phyloP scores from a whole-genome alignment of 169 alveolate genomes.

The Cryptosporidium baileyi region DNA sequence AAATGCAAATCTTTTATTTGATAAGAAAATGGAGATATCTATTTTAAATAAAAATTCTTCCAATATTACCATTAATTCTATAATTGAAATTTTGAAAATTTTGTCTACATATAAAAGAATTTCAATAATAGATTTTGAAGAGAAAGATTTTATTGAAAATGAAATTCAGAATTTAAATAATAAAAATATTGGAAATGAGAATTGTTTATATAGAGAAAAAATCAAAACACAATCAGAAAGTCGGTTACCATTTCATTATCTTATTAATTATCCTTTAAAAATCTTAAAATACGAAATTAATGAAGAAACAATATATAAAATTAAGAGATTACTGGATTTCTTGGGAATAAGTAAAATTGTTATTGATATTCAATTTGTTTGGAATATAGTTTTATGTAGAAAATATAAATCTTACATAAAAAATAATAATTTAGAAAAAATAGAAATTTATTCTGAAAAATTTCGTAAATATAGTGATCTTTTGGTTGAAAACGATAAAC shows the following conservation, averaged over 20 bases:
- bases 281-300: conserved; percentile 35
- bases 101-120: conserved; percentile 16
- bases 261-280: conserved; percentile 11
- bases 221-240: not conserved
- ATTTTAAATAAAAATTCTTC: not conserved
- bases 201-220: not conserved
- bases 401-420: not conserved
- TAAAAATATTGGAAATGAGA: not conserved
- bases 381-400: conserved; percentile 61
- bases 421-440: not conserved
- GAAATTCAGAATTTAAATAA: not conserved
- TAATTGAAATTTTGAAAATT: conserved; percentile 11
- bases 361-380: conserved; percentile 53
- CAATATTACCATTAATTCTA: not conserved
- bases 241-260: conserved; percentile 56
- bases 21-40: too few species aligned
- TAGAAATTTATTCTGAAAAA: not conserved
- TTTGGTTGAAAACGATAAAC: conserved; percentile 27
- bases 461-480: not conserved
- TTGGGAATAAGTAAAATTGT: not conserved
- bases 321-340: conserved; percentile 1
- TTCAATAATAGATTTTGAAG: conserved; percentile 1
- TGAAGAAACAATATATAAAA: conserved; percentile 42
- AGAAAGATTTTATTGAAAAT: conserved; percentile 6
- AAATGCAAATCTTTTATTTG: too few species aligned